phyloP scores from a whole-genome alignment of 306 rosid genomes.

The Rosa multiflora region DNA sequence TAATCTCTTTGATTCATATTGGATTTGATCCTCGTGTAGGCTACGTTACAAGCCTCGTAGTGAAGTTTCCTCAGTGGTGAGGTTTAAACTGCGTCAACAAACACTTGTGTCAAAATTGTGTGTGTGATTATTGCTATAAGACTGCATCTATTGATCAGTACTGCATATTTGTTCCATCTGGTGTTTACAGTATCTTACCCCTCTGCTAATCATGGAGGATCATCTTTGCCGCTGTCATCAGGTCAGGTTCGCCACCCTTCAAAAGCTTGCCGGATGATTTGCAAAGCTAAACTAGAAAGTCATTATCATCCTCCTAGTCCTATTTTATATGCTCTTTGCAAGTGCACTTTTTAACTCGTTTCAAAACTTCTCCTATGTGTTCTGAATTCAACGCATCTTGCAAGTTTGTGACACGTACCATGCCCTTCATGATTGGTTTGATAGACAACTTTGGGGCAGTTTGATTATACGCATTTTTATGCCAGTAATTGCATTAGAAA shows the following conservation, averaged over 20 bases:
- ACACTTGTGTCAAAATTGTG: too few species aligned
- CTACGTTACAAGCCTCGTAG: too few species aligned
- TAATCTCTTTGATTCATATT: too few species aligned
- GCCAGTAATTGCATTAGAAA: too few species aligned
- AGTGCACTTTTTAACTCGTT: conserved; percentile 81
- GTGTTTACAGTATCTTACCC: conserved; percentile 37
- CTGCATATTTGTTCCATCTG: too few species aligned
- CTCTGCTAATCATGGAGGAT: conserved; percentile 94
- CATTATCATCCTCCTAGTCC: conserved; percentile 39
- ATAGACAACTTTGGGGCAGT: conserved; percentile 92
- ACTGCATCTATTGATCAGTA: too few species aligned
- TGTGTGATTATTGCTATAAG: too few species aligned
- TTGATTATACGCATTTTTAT: neutral
- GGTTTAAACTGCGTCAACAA: too few species aligned
- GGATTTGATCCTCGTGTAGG: too few species aligned
- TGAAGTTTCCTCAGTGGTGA: too few species aligned
- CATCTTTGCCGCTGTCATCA: conserved; percentile 90
- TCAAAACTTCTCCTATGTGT: conserved; percentile 90
- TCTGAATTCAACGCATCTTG: conserved; percentile 63
- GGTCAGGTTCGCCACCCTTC: conserved; percentile 97
- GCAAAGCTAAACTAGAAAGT: neutral
- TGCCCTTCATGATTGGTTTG: conserved; percentile 81
- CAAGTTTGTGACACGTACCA: conserved; percentile 96
- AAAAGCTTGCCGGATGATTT: neutral
- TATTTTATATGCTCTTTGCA: conserved; percentile 80